Base-by-base conservation (phyloP, 169 alveolate species). In the Theileria sp. region DNA sequence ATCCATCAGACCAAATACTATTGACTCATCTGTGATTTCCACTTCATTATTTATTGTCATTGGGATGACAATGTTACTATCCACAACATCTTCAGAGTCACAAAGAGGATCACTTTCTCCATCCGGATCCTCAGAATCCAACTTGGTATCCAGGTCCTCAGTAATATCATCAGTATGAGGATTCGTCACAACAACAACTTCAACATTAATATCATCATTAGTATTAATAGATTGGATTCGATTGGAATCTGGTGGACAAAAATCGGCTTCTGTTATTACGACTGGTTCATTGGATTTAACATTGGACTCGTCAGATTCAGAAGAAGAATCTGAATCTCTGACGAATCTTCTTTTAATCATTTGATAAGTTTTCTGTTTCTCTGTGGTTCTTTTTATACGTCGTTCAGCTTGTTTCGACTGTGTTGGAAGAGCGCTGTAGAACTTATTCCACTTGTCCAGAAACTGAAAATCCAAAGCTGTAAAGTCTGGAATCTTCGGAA, bases 401-500 rank as follows among this genome's bases (percentile, higher is more conserved):
- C 79, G 26, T 75, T 71, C 79, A 23, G 34, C 10, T 6, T 21
- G 50, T 36, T 26, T 70, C 4, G 12, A 8, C 15, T 32, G 54
- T 26, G 51, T 15, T 8, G 50, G 76, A 4, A 38, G 58, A 25
- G 0, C 19, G 9, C 21, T 71, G 36, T 70, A 82, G 60, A 82
- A 82, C 28, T 64, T 17, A n/a, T 76, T 26, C 88, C 88, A 82
- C 15, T 26, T 4, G 17, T 64, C 61, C 49, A 82, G 44, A 44
- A 50, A 82, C 5, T 44, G 10, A 51, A 38, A 30, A 30, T 82
- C 79, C 28, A 82, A 36, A 3, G 30, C 19, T 26, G 15, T 17
- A 32, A 75, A 75, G 12, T 71, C 88, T 0, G 86, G 86, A 5
- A 82, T 82, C 80, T 56, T 79, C 26, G 88, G 88, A 51, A 71